Evolutionary conservation across 345 rosid species (phyloP).

Genomic region (Noccaea bulbosa): DNA sequence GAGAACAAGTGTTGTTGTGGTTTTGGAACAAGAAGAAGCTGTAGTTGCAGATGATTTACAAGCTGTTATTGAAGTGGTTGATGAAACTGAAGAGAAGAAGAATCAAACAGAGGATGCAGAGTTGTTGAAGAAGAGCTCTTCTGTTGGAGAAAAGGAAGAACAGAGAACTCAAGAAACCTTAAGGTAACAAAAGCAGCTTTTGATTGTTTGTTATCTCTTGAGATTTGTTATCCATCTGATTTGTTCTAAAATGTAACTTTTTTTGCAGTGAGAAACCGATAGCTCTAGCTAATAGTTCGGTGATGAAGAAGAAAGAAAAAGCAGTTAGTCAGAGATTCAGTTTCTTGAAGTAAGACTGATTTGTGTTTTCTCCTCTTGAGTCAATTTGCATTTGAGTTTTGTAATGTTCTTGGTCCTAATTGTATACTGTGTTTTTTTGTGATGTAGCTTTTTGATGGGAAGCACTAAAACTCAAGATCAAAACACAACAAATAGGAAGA

Average conservation of each 20-base stretch:
- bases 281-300: background rate
- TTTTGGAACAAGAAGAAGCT: slow-evolving; percentile 31
- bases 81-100: slow-evolving; percentile 8
- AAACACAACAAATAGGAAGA: slow-evolving; percentile 21
- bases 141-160: slow-evolving; percentile 20
- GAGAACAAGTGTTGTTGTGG: too few relatives aligned
- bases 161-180: too few relatives aligned
- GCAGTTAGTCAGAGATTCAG: slow-evolving; percentile 24
- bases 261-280: slow-evolving; percentile 26
- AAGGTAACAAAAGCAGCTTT: slow-evolving; percentile 30
- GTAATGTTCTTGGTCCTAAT: background rate
- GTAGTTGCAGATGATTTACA: slow-evolving; percentile 20
- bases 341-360: slow-evolving; percentile 33
- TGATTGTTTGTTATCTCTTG: background rate
- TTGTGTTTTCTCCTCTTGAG: background rate
- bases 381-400: background rate
- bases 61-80: slow-evolving; percentile 16
- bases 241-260: background rate
- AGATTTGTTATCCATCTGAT: background rate
- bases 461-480: slow-evolving; percentile 34
- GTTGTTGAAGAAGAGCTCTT: slow-evolving; percentile 18
- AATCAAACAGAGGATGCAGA: slow-evolving; percentile 1
- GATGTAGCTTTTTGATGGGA: slow-evolving; percentile 31
- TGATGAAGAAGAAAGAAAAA: slow-evolving; percentile 13
- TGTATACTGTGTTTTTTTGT: background rate